Base-by-base conservation (phyloP, 805 yeast species). In the Kuraishia floccosa region DNA sequence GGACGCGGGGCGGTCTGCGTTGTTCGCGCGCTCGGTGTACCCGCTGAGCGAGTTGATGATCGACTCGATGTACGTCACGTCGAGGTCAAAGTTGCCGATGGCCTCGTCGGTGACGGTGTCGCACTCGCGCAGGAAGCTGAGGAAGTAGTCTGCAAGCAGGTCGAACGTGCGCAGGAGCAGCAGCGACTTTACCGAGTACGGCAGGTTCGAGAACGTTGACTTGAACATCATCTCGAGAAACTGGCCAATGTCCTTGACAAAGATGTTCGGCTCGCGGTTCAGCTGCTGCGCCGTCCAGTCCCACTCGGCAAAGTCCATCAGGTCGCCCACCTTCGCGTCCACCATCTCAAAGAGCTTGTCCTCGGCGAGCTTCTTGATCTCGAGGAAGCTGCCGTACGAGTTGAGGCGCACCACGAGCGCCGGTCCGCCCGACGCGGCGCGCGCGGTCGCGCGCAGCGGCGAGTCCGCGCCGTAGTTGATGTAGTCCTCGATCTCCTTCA, bases 101-200 rank as follows among this genome's bases (percentile, higher is more conserved):
- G 89, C 79, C 35, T 58, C 76, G 15, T 63, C 60, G 14, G 85
- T 75, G 40, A 72, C 74, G 2, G 65, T 67, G 1, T 75, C 69
- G 13, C 67, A 65, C 23, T 64, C 54, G 27, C 73, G 59, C 36
- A 87, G 59, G 6, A 76, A 60, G 27, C 66, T 64, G 38, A 81
- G 60, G 49, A 89, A 72, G 38, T 76, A 72, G 25, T 76, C 70
- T 0, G 93, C 76, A 36, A 91, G 68, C 39, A 81, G 76, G 56
- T 87, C 97, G 49, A 83, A 84, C 17, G 89, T 85, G 47, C 94
- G 71, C 40, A 85, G 76, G 37, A 87, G 68, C n/a, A 93, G 71
- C 36, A 86, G 58, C 3, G 89, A 76, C 41, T 82, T 72, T 35
- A 89, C 76, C 4, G 81, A 69, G 27, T 67, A 66, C 0, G 97